These are phyloP conservation scores for Clavispora santaluciae DNA, from an alignment of 805 yeast genomes.

Conservation along the genomic window DNA sequence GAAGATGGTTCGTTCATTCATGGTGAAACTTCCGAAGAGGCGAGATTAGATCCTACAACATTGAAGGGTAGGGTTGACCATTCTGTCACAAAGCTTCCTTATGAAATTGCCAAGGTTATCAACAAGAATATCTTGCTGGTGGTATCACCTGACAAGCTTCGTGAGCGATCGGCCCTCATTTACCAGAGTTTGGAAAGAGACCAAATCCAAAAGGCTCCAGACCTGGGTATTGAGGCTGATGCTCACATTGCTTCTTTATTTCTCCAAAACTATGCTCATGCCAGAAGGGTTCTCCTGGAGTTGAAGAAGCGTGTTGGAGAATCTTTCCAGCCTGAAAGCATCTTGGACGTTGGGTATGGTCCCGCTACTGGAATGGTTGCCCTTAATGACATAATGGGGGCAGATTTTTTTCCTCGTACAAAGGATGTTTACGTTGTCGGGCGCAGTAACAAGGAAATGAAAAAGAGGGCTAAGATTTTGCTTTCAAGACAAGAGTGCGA, in stretches of 20 bases:
- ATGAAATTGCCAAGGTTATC: conserved; percentile 51
- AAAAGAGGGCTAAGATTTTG: conserved; percentile 69
- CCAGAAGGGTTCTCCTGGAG: conserved; percentile 63
- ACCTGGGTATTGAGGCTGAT: conserved; percentile 54
- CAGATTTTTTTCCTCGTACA: conserved; percentile 50
- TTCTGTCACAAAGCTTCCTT: conserved; percentile 51
- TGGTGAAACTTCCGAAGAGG: conserved; percentile 44
- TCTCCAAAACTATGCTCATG: conserved; percentile 72
- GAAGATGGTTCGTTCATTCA: conserved; percentile 37
- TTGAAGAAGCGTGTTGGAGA: conserved; percentile 50
- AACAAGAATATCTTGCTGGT: conserved; percentile 56
- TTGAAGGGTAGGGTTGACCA: conserved; percentile 51
- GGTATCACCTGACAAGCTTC: conserved; percentile 59
- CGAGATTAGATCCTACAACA: conserved; percentile 57
- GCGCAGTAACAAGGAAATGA: conserved; percentile 55
- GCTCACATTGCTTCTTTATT: conserved; percentile 77
- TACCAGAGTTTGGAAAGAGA: conserved; percentile 48
- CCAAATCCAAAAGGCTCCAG: conserved; percentile 49
- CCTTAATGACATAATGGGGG: conserved; percentile 74
- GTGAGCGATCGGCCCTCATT: conserved; percentile 56
- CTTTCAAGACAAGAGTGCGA: conserved; percentile 65
- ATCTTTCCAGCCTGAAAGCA: conserved; percentile 57
- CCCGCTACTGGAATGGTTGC: conserved; percentile 93
- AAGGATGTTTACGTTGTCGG: conserved; percentile 77
- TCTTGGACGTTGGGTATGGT: conserved; percentile 81